Evolutionary conservation across 257 asterid species (phyloP), one percentile per base, ranked within the genome.

Genomic region (Jacaranda mimosifolia): DNA sequence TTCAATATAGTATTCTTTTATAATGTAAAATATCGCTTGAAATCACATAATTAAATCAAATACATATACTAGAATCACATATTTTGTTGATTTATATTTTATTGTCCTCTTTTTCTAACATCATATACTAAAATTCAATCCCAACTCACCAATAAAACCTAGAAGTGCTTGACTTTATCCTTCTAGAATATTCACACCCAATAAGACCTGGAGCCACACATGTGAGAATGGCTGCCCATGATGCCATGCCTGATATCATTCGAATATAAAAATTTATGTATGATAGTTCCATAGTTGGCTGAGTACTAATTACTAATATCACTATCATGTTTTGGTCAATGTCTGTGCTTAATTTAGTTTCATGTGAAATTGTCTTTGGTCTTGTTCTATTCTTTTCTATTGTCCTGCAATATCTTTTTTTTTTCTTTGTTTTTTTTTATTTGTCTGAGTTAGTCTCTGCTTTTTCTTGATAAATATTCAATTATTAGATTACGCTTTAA

Each of bases 201-300:
- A 26, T 26, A 26, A 26, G 32, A 26, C 32, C 52, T 9, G 38
- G 15, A 49, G 38, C 64, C 63, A 18, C 21, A 45, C 38, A 73
- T 63, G 60, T 59, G 69, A 19, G 39, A 32, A 35, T 35, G 45
- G 51, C 32, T 38, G 78, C 38, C 19, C 38, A 17, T 75, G 79
- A 75, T 64, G 79, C 14, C 66, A 75, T 74, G 79, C 72, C 63
- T 63, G 79, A 74, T 63, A 63, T 74, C 63, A 60, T 15, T 26
- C 32, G 43, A 3, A 13, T 0, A 13, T 9, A 8, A 21, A 53
- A 53, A 53, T 9, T 4, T n/a, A 55, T 55, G 62, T 3, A 26
- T 26, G 32, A 26, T 53, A 15, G 21, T 15, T 58, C 21, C 13
- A 58, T 58, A 19, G 21, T n/a, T 21, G 7, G 8, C 9, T 9